Conservation (phyloP, 108 stramenopile species). For the Pseudonitzschia multistriata region DNA sequence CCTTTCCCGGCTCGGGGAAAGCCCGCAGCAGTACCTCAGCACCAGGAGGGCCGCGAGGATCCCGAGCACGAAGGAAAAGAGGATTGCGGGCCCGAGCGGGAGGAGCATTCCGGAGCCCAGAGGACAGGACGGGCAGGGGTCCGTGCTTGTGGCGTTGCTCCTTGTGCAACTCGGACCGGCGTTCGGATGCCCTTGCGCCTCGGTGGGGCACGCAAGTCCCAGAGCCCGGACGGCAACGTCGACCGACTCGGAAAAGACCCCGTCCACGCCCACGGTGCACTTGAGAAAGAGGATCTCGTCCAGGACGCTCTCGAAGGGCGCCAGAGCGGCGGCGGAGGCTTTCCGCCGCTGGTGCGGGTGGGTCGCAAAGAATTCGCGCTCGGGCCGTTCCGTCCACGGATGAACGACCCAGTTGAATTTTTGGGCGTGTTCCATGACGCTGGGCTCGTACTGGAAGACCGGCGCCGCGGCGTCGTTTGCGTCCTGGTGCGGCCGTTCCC, state of each 20-base stretch:
- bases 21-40: slow-evolving; percentile 28
- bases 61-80: slow-evolving; percentile 28
- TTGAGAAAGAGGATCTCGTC: slow-evolving; percentile 9
- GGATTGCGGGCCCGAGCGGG: slow-evolving; percentile 71
- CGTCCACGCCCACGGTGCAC: slow-evolving; percentile 14
- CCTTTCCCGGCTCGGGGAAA: background rate
- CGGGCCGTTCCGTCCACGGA: slow-evolving; percentile 18
- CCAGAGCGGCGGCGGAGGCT: too few species aligned
- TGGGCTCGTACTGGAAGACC: slow-evolving; percentile 12
- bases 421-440: slow-evolving; percentile 1
- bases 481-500: background rate
- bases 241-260: slow-evolving; percentile 18
- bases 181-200: slow-evolving; percentile 23
- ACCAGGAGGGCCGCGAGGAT: slow-evolving; percentile 37
- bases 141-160: background rate
- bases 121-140: slow-evolving; percentile 11
- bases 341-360: background rate
- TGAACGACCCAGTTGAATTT: slow-evolving; percentile 16
- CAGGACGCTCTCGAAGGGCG: background rate
- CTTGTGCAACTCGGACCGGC: slow-evolving; percentile 7
- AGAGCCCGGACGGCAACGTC: slow-evolving; percentile 32
- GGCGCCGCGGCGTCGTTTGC: background rate
- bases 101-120: slow-evolving; percentile 32
- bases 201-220: slow-evolving; percentile 55
- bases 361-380: slow-evolving; percentile 4